These are phyloP conservation scores for Cocos nucifera DNA, from an alignment of 176 grass and related monocot species.

Conservation along the genomic window DNA sequence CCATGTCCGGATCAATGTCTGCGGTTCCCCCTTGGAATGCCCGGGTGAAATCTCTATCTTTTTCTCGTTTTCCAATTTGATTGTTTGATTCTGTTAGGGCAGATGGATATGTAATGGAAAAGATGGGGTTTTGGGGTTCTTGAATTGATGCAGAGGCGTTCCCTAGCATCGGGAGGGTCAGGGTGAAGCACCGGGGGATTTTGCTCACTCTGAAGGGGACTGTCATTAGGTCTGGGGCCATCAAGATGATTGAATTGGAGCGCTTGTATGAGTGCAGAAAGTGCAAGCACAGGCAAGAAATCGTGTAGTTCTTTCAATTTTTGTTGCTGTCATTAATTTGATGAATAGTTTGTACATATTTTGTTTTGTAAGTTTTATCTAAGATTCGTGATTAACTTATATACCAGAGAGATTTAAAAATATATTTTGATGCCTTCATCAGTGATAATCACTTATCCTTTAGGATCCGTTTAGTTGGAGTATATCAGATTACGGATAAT, in stretches of 20 bases:
- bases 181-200: slow-evolving; percentile 64
- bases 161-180: slow-evolving; percentile 69
- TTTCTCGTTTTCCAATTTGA: slow-evolving; percentile 17
- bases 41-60: slow-evolving; percentile 24
- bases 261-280: slow-evolving; percentile 64
- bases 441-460: no score
- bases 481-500: no score
- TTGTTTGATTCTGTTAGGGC: neutral
- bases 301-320: neutral
- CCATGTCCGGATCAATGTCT: slow-evolving; percentile 60
- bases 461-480: no score
- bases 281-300: slow-evolving; percentile 54
- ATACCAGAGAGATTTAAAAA: no score
- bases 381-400: no score
- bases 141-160: slow-evolving; percentile 40
- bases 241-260: slow-evolving; percentile 88
- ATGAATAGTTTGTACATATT: no score
- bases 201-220: slow-evolving; percentile 78
- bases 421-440: no score
- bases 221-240: slow-evolving; percentile 60
- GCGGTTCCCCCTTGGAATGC: slow-evolving; percentile 53
- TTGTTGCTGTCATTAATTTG: no score
- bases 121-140: neutral
- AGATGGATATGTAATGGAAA: neutral
- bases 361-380: no score